Base-by-base conservation (phyloP, 2,329 filamentous ascomycete genomes). In the Corniculantispora saksenae region DNA sequence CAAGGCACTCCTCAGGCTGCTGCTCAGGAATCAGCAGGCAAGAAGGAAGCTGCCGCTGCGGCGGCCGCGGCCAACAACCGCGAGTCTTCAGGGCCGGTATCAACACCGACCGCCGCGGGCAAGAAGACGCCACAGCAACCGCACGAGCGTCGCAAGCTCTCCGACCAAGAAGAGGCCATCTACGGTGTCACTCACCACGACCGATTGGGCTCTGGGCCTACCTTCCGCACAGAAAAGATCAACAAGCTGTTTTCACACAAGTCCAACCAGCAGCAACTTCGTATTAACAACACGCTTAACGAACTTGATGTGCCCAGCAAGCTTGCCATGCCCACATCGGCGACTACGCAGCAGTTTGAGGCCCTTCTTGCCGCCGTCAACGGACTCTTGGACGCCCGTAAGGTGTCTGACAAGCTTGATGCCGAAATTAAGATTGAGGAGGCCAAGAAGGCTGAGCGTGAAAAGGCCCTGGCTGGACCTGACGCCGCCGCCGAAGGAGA, bases 171-270 rank as follows among this genome's bases (percentile, higher is more conserved):
- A 78, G 90, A 94, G 79, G 78, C 86, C 68, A 84, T 90, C 40
- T 98, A 94, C 73, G 95, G 94, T 68, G 91, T 99, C 12, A 87
- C 90, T 9, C 88, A 92, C 69, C 91, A 94, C 74, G 94, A 98
- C 64, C 91, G 94, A 32, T 84, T 97, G 47, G 89, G 90, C 1
- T 91, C 90, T 10, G 94, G 95, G 8, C 92, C 97, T 43, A 90
- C 92, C 17, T 98, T 98, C 84, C 91, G 94, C 15, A 93, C 93
- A 32, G 91, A 94, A 71, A 90, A 88, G 75, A 86, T 94, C 66
- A 89, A 90, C 70, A 93, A 93, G 76, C 86, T 92, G 27, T 90
- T 93, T 64, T 88, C 89, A 45, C 90, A 90, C 68, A 94, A 94
- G 79, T 90, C 86, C 19, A 87, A 89, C 62, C 86, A 91, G 67